A percentile compares a stretch with the other conserved stretches of the same genome.
phyloP scores from a whole-genome alignment of 148 eudicot species.

The Rhododendron mucronatum region DNA sequence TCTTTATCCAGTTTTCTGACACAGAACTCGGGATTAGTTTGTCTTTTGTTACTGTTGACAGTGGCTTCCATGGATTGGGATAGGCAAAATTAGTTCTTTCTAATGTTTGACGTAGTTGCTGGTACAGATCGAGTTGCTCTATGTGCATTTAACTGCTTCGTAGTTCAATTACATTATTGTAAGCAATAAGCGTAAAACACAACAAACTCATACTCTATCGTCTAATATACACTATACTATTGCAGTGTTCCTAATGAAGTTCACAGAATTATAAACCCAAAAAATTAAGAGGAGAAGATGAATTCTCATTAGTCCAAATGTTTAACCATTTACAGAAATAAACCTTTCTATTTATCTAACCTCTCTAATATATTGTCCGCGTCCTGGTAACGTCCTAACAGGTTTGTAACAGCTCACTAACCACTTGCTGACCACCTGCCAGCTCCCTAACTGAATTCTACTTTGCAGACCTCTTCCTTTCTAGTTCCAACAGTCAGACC shows the following conservation, averaged over 20 bases:
- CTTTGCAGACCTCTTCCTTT: not conserved
- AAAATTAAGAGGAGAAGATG: not conserved
- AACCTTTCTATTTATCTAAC: not conserved
- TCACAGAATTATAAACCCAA: not conserved
- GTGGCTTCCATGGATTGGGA: not conserved
- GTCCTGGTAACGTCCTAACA: not conserved
- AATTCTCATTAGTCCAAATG: not conserved
- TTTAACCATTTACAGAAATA: not conserved
- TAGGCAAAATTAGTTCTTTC: not conserved
- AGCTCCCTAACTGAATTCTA: not conserved
- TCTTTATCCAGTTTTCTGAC: not conserved
- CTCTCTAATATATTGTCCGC: not conserved
- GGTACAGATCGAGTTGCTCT: not conserved
- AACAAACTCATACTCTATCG: not conserved
- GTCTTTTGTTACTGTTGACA: not conserved
- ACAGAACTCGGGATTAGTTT: not conserved
- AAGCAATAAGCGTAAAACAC: not conserved
- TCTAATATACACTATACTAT: not conserved
- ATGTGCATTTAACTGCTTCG: not conserved
- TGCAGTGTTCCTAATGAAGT: not conserved
- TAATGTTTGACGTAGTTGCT: not conserved
- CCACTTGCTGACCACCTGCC: not conserved
- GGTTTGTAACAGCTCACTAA: not conserved
- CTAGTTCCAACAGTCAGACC: not conserved
- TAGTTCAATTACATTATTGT: not conserved